These are phyloP conservation scores for Aegilops umbellulata DNA, from an alignment of 176 grass and related monocot species.

Conservation along the genomic window DNA sequence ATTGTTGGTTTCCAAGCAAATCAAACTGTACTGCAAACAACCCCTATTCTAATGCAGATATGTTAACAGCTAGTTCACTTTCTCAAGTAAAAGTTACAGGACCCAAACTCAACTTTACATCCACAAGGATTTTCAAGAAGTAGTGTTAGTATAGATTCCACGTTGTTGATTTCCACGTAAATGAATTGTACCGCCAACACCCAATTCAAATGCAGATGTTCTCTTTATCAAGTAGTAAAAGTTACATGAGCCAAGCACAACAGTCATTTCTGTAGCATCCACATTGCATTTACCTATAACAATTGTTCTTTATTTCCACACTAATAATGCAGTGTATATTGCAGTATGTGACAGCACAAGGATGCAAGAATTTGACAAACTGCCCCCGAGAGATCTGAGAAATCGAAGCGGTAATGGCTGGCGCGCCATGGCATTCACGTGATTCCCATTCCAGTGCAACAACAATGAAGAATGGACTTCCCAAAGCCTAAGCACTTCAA, in stretches of 20 bases:
- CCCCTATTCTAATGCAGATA: too few relatives aligned
- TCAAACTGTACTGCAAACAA: slow-evolving; percentile 2
- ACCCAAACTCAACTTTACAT: not conserved
- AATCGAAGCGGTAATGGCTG: slow-evolving; percentile 87
- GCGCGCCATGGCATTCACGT: slow-evolving; percentile 55
- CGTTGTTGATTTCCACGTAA: slow-evolving; percentile 4
- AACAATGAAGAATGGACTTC: not conserved
- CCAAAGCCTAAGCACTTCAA: not conserved
- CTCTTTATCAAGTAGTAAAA: slow-evolving; percentile 19
- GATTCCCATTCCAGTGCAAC: not conserved
- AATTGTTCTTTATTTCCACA: not conserved
- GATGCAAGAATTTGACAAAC: slow-evolving; percentile 84
- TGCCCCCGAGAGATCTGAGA: slow-evolving; percentile 71
- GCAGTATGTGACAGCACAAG: slow-evolving; percentile 72
- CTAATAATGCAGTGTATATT: not conserved
- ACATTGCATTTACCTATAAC: not conserved
- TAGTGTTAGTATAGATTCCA: not conserved
- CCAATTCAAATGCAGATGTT: not conserved
- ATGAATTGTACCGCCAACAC: not conserved
- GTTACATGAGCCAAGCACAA: not conserved
- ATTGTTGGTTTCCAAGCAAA: too few relatives aligned
- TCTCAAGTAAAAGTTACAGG: too few relatives aligned
- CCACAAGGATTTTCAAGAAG: not conserved
- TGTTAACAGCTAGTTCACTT: too few relatives aligned
- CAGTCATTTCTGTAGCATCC: not conserved